Base-by-base conservation (phyloP, 495 filamentous ascomycete species). In the Podospora sp. region DNA sequence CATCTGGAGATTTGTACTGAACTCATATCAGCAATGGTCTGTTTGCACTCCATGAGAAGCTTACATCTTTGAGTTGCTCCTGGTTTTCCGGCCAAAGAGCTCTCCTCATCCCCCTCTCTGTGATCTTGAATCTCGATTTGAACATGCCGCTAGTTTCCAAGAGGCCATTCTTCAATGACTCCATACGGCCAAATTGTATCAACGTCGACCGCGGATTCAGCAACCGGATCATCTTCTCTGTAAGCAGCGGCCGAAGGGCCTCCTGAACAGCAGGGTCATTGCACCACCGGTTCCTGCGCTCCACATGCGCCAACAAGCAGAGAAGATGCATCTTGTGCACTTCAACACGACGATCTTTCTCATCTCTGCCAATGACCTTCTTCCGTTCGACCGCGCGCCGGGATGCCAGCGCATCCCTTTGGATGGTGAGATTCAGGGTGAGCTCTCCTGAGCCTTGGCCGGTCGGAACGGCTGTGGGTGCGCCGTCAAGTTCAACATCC, bases 281-380 rank as follows among this genome's bases (percentile, higher is more conserved):
- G 74, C 94, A 98, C 94, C 94, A 98, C 62, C 81, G 76, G 73
- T 97, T 98, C 50, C 93, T 86, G 25, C 85, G 77, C 68, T 89
- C 83, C 21, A 90, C 86, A 76, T 97, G 92, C 4, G 82, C 83
- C 33, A 98, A 75, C 0, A 97, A 82, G 71, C 92, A 96, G 35
- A 96, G 82, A 2, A 98, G 56, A 79, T 99, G 93, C 69, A 86
- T 80, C 77, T 96, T 97, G 73, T 99, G 95, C 35, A 92, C 80
- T 65, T 95, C 86, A 26, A 95, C 75, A 49, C 94, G 84, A 12
- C 87, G 76, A 57, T 84, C 86, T 70, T 85, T 93, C 72, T 97
- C 94, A 8, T 84, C 85, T 22, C 83, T 86, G 29, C 84, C 89
- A 53, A 93, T 79, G 11, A 85, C 84, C 69, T 89, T 91, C 51